Evolutionary conservation across 2,329 filamentous ascomycete genomes (phyloP), one percentile per base, ranked within the genome.

Genomic region (Talaromyces funiculosus): DNA sequence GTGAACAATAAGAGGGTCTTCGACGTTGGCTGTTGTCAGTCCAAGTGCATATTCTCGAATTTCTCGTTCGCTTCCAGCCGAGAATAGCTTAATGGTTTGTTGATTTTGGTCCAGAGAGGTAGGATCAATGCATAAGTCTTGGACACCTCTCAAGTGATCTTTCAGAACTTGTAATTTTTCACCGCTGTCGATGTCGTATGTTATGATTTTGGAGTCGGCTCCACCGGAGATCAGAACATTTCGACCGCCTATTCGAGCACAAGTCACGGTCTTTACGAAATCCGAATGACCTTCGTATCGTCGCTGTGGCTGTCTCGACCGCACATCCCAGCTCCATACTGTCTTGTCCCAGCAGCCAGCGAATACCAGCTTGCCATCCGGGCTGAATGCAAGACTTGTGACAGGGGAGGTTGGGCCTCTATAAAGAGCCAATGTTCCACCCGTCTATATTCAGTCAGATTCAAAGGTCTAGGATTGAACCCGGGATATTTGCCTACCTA

Each of bases 331-430:
- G 33, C 88, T 89, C 87, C 92, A 96, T 61, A 97, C 83, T 20
- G 85, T 83, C 77, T 96, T 96, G 77, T 99, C 93, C 94, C 94
- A 99, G 62, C 88, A 94, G 35, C 92, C 93, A 24, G 91, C 91
- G 73, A 91, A 97, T 26, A 77, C 57, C 10, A 97, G 71, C 1
- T 82, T 88, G 62, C 79, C 80, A 26, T 77, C 77, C 3, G 78
- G 72, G 14, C 85, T 86, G 37, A 90, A 79, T 16, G 89, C 85
- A 29, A 96, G 75, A 66, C 88, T 90, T 9, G 90, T 93, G 9
- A 96, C 80, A 1, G 94, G 94, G 3, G 90, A 88, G 49, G 82
- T 83, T 18, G 92, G 90, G 2, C 91, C 91, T 69, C 84, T 84
- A 70, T 89, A 96, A 3, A 80, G 69, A 14, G 76, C 73, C 56